phyloP scores from a whole-genome alignment of 192 early-diverging fungal species.

The Cladochytrium replicatum region DNA sequence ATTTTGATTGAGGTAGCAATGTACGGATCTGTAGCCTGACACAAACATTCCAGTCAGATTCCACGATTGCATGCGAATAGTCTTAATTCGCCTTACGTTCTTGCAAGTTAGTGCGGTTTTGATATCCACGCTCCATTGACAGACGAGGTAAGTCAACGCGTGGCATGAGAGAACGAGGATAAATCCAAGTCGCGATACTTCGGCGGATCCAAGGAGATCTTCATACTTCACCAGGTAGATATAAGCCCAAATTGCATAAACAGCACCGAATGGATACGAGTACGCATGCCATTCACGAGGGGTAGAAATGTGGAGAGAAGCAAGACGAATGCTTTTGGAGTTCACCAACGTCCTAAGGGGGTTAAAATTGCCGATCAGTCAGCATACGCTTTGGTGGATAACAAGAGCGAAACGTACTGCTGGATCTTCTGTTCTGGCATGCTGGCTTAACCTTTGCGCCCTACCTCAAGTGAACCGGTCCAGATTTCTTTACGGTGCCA shows the following conservation, averaged over 20 bases:
- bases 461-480: too few species aligned
- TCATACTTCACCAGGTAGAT: slow-evolving; percentile 71
- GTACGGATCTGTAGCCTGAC: slow-evolving; percentile 54
- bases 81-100: too few species aligned
- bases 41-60: not conserved
- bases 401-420: too few species aligned
- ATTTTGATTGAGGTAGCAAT: slow-evolving; percentile 77
- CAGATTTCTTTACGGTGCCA: too few species aligned
- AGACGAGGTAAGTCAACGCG: slow-evolving; percentile 71
- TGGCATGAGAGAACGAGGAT: slow-evolving; percentile 57
- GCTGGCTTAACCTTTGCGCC: too few species aligned
- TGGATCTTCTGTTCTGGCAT: too few species aligned
- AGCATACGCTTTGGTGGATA: too few species aligned
- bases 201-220: slow-evolving; percentile 62
- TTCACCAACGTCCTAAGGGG: slow-evolving; percentile 37
- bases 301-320: slow-evolving; percentile 72
- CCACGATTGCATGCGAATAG: too few species aligned
- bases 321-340: slow-evolving; percentile 50
- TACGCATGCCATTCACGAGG: slow-evolving; percentile 72
- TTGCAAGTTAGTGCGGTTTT: slow-evolving; percentile 75
- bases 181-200: slow-evolving; percentile 28
- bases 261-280: slow-evolving; percentile 65
- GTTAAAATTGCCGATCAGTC: not conserved
- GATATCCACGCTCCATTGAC: slow-evolving; percentile 89
- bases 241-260: slow-evolving; percentile 71